These are phyloP conservation scores for Aspergillus sp. DNA, from an alignment of 2,329 filamentous ascomycete species.

Conservation along the genomic window DNA sequence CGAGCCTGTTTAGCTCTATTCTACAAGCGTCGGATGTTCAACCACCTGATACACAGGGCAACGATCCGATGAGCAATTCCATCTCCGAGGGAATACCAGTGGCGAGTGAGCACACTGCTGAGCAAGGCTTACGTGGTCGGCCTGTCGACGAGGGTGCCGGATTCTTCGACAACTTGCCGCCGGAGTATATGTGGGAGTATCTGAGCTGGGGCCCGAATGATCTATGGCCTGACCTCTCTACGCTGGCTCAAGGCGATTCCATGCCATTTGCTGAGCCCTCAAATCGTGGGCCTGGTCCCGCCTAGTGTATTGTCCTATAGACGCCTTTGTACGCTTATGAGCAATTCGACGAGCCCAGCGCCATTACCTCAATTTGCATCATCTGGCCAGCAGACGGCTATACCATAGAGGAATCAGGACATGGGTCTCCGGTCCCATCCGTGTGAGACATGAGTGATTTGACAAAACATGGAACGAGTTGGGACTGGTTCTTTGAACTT, in stretches of 20 bases:
- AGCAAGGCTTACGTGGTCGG: not conserved
- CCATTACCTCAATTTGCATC: too few relatives aligned
- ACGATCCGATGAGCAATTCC: not conserved
- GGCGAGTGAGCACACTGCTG: not conserved
- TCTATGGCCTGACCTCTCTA: not conserved
- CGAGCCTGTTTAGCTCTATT: not conserved
- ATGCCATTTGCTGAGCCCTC: not conserved
- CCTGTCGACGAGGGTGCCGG: not conserved
- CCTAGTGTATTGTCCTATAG: too few relatives aligned
- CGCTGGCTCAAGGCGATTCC: not conserved
- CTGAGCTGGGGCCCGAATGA: not conserved
- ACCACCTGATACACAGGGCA: not conserved
- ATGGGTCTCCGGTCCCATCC: too few relatives aligned
- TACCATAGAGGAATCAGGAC: too few relatives aligned
- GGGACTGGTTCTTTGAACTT: too few relatives aligned
- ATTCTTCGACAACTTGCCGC: not conserved
- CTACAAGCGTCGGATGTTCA: too few relatives aligned
- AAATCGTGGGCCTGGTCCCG: too few relatives aligned
- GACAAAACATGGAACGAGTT: too few relatives aligned
- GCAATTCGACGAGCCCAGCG: too few relatives aligned
- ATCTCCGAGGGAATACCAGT: not conserved
- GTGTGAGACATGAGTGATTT: too few relatives aligned
- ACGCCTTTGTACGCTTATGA: too few relatives aligned
- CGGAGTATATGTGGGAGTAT: not conserved
- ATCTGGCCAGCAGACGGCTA: too few relatives aligned